Evolutionary conservation across 441 rosid species (phyloP).

Genomic region (Populus hybrid): DNA sequence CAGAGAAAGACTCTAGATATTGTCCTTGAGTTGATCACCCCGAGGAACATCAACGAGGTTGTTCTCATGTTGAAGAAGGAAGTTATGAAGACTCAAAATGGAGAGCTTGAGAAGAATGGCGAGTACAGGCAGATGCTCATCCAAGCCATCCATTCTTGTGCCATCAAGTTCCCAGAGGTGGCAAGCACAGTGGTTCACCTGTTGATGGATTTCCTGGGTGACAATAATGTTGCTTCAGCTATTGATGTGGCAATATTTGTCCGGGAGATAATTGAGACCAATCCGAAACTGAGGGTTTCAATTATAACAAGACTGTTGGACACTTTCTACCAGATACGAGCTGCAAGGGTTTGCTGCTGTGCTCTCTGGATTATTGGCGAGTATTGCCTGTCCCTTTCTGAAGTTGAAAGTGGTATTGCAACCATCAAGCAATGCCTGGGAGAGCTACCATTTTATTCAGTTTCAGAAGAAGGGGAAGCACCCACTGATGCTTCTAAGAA

Average conservation of each 20-base stretch:
- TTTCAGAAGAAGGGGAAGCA: slow-evolving; percentile 57
- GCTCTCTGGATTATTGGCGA: slow-evolving; percentile 97
- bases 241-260: slow-evolving; percentile 79
- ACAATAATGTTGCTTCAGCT: slow-evolving; percentile 82
- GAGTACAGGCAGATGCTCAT: slow-evolving; percentile 93
- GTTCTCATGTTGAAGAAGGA: slow-evolving; percentile 84
- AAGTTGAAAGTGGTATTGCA: slow-evolving; percentile 72
- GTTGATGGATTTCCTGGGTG: slow-evolving; percentile 93
- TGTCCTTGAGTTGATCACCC: slow-evolving; percentile 73
- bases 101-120: slow-evolving; percentile 91
- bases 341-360: slow-evolving; percentile 76
- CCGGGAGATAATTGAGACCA: slow-evolving; percentile 82
- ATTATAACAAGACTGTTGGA: slow-evolving; percentile 78
- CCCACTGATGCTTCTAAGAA: slow-evolving; percentile 49
- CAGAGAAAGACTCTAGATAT: slow-evolving; percentile 81
- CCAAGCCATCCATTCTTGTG: slow-evolving; percentile 92
- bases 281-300: slow-evolving; percentile 82
- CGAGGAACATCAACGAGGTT: slow-evolving; percentile 72
- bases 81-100: slow-evolving; percentile 86
- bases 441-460: slow-evolving; percentile 71
- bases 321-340: slow-evolving; percentile 85
- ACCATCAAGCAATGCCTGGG: slow-evolving; percentile 90
- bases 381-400: slow-evolving; percentile 80
- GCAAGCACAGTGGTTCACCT: slow-evolving; percentile 92
- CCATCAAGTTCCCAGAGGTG: slow-evolving; percentile 88